Base-by-base conservation (phyloP, 805 yeast genomes). In the Barnettozyma botsteinii region DNA sequence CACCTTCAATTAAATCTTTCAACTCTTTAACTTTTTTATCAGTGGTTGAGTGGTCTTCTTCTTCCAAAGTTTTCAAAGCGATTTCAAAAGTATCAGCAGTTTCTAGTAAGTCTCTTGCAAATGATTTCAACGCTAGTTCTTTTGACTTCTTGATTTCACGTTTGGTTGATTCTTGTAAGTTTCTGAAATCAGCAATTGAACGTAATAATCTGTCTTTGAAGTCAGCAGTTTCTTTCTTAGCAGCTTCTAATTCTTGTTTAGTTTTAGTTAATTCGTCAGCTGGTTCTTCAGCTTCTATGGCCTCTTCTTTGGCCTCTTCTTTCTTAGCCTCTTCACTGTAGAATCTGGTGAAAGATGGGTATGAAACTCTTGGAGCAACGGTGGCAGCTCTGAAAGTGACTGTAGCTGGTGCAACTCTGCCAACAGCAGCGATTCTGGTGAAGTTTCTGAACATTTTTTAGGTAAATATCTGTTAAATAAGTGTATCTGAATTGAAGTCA, bases 1-100 rank as follows among this genome's bases (percentile, higher is more conserved):
- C 76, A 52, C 78, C 78, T 23, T 72, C 76, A 43, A 67, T 66
- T 47, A 72, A 60, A 55, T 68, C 71, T 47, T 68, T 68, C 41
- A 72, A 66, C 54, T 70, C 75, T 19, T 50, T 53, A 36, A 59
- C 59, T 45, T 52, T 50, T 42, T 50, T 50, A 21, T 44, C 50
- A 2, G 51, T 41, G 14, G 43, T 41, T 3, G 62, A 60, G 19
- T 43, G 43, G 26, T 46, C 53, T 37, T 53, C 57, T 35, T 45
- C 35, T 35, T 51, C 53, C 26, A 56, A 39, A 4, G 58, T 50
- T 39, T 47, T 52, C 37, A 56, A 33, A 12, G 59, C 60, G 29
- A 55, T 55, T 37, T 55, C 59, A 35, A 56, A 56, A 40, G 57
- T 56, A 45, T 56, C 60, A 22, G 52, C 52, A 18, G 51, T 50